These are phyloP conservation scores for Forsythia viridissima DNA, from an alignment of 257 asterid species.

Conservation along the genomic window DNA sequence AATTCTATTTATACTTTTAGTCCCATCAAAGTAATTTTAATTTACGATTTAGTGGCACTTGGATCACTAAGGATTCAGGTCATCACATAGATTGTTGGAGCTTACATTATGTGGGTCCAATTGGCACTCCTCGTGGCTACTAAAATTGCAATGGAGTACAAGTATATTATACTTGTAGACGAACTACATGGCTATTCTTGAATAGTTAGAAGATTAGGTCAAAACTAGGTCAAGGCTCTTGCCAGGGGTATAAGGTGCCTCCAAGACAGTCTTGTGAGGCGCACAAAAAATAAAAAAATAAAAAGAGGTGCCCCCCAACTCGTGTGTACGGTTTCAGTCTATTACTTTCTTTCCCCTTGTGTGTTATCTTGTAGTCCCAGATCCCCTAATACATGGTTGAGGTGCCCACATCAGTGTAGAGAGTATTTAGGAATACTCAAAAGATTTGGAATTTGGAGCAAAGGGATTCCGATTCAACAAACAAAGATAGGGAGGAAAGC, in stretches of 20 bases:
- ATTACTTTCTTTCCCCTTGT: background rate
- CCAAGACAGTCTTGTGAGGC: too few species aligned
- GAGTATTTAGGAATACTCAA: too few species aligned
- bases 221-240: background rate
- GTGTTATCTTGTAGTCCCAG: background rate
- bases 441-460: background rate
- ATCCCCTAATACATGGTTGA: background rate
- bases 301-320: too few species aligned
- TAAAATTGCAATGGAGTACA: background rate
- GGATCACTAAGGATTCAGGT: too few species aligned
- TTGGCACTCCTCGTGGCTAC: background rate
- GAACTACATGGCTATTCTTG: background rate
- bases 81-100: background rate
- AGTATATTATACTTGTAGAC: background rate
- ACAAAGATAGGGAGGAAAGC: background rate
- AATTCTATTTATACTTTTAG: too few species aligned
- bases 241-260: background rate
- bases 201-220: background rate
- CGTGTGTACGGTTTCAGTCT: background rate
- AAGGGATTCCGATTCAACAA: background rate
- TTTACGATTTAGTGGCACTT: too few species aligned
- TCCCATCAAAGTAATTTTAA: too few species aligned
- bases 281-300: too few species aligned
- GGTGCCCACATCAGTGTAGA: background rate
- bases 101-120: background rate